These are phyloP conservation scores for Pelargonium fulgidum DNA, from an alignment of 441 rosid species.

Conservation along the genomic window DNA sequence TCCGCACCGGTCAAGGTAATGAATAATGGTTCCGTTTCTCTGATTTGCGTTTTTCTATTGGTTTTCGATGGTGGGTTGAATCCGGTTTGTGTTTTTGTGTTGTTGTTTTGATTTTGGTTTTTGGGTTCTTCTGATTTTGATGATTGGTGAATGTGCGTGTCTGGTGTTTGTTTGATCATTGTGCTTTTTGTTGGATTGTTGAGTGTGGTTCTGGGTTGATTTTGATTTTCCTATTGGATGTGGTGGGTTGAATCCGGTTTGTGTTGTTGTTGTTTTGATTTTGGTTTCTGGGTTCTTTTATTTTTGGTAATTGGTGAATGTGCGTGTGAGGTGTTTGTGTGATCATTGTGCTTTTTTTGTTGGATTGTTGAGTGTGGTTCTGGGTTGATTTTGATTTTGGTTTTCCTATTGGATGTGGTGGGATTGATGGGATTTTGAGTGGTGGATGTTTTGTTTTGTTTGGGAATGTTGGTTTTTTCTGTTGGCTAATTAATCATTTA, in stretches of 20 bases:
- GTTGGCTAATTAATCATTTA: not conserved
- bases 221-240: not conserved
- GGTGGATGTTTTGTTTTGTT: not conserved
- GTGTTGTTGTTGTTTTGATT: not conserved
- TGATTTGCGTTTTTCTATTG: not conserved
- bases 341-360: not conserved
- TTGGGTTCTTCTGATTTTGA: conserved; percentile 3
- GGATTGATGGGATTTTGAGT: not conserved
- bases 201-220: conserved; percentile 11
- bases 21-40: not conserved
- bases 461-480: conserved; percentile 5
- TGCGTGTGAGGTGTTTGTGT: not conserved
- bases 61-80: not conserved
- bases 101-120: conserved; percentile 8
- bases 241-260: not conserved
- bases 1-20: not conserved
- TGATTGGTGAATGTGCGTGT: conserved; percentile 8
- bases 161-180: not conserved
- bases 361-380: conserved; percentile 13
- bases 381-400: conserved; percentile 7
- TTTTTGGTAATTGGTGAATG: conserved; percentile 9
- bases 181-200: conserved; percentile 14
- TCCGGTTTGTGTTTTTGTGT: not conserved
- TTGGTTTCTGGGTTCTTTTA: conserved; percentile 11
- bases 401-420: not conserved